Evolutionary conservation across 306 rosid genomes (phyloP), one percentile per base, ranked within the genome.

Genomic region (Fragaria ananassa): DNA sequence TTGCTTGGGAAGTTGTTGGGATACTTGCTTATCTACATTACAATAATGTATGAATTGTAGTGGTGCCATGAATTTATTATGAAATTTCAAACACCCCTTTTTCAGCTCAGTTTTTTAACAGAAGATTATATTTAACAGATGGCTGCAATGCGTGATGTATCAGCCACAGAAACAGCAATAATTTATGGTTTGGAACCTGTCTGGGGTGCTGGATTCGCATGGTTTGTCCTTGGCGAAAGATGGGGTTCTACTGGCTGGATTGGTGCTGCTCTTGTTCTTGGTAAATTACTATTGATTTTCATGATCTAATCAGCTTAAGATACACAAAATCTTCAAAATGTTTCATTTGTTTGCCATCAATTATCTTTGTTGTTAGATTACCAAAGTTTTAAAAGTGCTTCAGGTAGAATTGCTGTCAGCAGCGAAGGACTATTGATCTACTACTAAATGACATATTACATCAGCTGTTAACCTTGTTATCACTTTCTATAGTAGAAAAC

Each of bases 171-270:
- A 83, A 88, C 93, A 51, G 93, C 93, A 56, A 80, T 91, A 72
- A 89, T 89, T 54, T 91, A 91, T 80, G 84, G 93, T 51, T 86
- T 89, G 83, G 93, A 91, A 85, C 97, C 95, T 7, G 87, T 91
- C 27, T 89, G 95, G 97, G 95, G 97, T 68, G 93, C 93, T 68
- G 87, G 87, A 39, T 86, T 89, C 76, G 91, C 95, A 10, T 91
- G 97, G 97, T 79, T 89, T 81, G 85, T 91, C 69, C 91, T 91
- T 45, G 95, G 95, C 53, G 97, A 91, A 85, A 89, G 93, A 81
- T 91, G 93, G 95, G 91, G 93, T 70, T 35, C 81, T 53, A 67
- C 60, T 34, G 97, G 90, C 58, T 91, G 97, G 93, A 73, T 88
- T 79, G 97, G 97, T 72, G 97, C 95, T 81, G 88, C 90, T 46